Evolutionary conservation across 768 basidiomycete species (phyloP).

Genomic region (Phlegmacium glaucopus): DNA sequence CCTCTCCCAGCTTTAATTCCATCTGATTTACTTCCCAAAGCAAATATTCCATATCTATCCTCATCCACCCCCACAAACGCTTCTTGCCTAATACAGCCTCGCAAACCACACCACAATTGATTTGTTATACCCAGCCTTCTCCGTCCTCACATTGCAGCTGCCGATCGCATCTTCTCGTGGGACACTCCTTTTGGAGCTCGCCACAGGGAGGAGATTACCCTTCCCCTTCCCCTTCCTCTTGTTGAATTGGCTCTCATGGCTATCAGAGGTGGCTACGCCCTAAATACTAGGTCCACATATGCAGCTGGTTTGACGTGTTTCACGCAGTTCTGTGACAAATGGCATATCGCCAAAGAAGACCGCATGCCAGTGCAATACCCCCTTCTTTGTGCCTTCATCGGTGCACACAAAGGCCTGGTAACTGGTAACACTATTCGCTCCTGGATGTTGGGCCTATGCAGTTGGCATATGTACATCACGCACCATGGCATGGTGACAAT

Average conservation of each 20-base stretch:
- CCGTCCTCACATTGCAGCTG: constrained; percentile 16
- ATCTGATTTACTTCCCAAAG: not conserved
- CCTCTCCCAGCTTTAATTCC: not conserved
- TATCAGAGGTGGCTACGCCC: constrained; percentile 11
- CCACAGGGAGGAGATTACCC: not conserved
- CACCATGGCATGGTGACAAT: constrained; percentile 20
- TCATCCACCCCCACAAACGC: not conserved
- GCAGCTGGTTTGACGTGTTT: constrained; percentile 29
- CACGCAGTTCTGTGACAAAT: constrained; percentile 25
- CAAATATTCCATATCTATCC: not conserved
- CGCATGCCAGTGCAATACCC: too few relatives aligned
- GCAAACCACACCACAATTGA: not conserved
- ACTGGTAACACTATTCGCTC: constrained; percentile 2
- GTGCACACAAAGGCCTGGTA: not conserved
- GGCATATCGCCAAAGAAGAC: too few relatives aligned
- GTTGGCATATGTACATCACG: constrained; percentile 30
- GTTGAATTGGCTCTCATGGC: not conserved
- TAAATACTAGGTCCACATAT: constrained; percentile 20
- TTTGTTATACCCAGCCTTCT: not conserved
- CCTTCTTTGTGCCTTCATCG: not conserved
- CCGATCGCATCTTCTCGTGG: not conserved
- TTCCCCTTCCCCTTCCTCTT: constrained; percentile 6
- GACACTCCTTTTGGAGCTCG: constrained; percentile 9
- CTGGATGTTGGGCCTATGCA: constrained; percentile 27
- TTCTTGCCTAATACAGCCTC: not conserved